These are phyloP conservation scores for Cystoderma amianthinum DNA, from an alignment of 768 basidiomycete genomes.

Conservation along the genomic window DNA sequence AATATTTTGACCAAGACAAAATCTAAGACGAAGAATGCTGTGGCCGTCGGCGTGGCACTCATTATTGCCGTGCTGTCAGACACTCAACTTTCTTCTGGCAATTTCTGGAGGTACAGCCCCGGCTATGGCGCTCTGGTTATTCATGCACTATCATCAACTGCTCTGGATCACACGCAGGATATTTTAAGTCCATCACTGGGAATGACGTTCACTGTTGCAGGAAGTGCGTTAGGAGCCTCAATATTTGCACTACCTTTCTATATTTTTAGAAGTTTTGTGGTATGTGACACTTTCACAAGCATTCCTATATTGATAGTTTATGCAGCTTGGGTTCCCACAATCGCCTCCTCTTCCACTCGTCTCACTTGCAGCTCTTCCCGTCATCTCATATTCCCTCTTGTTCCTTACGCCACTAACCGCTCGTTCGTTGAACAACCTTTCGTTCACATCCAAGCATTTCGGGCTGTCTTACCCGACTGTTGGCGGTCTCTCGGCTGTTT, in stretches of 20 bases:
- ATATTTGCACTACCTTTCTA: conserved; percentile 61
- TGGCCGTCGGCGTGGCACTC: conserved; percentile 41
- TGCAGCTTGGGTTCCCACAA: conserved; percentile 42
- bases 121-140: conserved; percentile 62
- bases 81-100: conserved; percentile 30
- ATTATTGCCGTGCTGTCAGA: conserved; percentile 54
- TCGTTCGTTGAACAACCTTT: conserved; percentile 36
- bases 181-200: conserved; percentile 53
- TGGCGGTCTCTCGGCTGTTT: conserved; percentile 36
- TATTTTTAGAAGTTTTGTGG: conserved; percentile 49
- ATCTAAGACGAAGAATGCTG: conserved; percentile 41
- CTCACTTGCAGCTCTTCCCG: conserved; percentile 51
- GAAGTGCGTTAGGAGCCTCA: conserved; percentile 55
- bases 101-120: conserved; percentile 39
- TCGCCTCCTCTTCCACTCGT: conserved; percentile 49
- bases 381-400: conserved; percentile 57
- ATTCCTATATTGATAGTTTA: conserved; percentile 5
- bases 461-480: conserved; percentile 51
- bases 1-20: background rate
- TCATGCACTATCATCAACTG: conserved; percentile 53
- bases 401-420: conserved; percentile 49
- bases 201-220: conserved; percentile 46
- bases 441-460: conserved; percentile 50
- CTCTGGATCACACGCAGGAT: conserved; percentile 55
- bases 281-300: conserved; percentile 21